A percentile compares a stretch with the other conserved stretches of the same genome.
phyloP scores from a whole-genome alignment of 2,329 filamentous ascomycete genomes.

The Phymatotrichopsis omnivora region DNA sequence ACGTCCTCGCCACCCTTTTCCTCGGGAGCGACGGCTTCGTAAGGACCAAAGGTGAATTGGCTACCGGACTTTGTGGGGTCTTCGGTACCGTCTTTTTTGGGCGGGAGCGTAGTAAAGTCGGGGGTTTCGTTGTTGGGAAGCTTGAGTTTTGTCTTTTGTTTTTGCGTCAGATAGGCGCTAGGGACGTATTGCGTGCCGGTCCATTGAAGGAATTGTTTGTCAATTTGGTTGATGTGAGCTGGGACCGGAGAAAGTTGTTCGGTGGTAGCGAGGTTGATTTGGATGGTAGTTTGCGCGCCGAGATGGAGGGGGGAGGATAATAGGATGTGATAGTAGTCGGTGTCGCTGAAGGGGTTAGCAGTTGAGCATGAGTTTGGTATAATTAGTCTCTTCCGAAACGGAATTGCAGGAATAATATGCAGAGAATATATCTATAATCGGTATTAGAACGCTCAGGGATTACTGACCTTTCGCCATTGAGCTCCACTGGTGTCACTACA shows the following conservation, averaged over 20 bases:
- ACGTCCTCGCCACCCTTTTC: slow-evolving; percentile 41
- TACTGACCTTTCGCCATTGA: slow-evolving; percentile 49
- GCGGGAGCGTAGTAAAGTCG: slow-evolving; percentile 67
- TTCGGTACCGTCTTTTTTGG: slow-evolving; percentile 49
- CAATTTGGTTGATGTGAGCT: slow-evolving; percentile 68
- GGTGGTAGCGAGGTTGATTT: slow-evolving; percentile 74
- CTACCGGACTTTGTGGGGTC: slow-evolving; percentile 74
- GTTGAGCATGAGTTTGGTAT: neutral
- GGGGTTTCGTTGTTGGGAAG: slow-evolving; percentile 66
- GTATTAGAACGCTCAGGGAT: slow-evolving; percentile 32
- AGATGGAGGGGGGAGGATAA: slow-evolving; percentile 65
- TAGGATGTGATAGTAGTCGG: slow-evolving; percentile 72
- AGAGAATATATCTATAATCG: neutral
- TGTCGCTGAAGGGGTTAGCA: slow-evolving; percentile 44
- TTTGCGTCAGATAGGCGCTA: slow-evolving; percentile 72
- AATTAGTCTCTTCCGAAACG: too few relatives aligned
- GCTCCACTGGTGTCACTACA: slow-evolving; percentile 56
- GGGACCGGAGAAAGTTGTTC: slow-evolving; percentile 72
- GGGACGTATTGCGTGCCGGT: slow-evolving; percentile 75
- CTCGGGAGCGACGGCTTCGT: slow-evolving; percentile 40
- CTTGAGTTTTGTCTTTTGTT: slow-evolving; percentile 97
- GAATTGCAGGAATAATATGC: too few relatives aligned
- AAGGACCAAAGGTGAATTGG: slow-evolving; percentile 84
- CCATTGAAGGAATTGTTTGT: slow-evolving; percentile 78
- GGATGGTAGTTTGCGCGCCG: slow-evolving; percentile 70